Conservation (phyloP, 495 filamentous ascomycete species). For the Choiromyces venosus region DNA sequence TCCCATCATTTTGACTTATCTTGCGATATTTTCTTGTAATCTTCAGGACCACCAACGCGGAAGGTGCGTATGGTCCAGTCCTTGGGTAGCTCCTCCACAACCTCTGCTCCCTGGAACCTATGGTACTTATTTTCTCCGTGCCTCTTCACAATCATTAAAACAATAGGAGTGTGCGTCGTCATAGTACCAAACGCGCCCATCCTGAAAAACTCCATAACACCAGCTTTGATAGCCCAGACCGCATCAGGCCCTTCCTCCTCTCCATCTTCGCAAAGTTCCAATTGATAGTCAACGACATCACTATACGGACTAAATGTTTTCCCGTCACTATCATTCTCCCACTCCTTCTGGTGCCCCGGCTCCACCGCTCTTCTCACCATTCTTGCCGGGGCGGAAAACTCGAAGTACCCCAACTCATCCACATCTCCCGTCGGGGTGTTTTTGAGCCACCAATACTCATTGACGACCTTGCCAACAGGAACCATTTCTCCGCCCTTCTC, state of each 20-base stretch:
- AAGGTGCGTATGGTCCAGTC: not conserved
- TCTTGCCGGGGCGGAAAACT: not conserved
- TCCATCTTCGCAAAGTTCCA: not conserved
- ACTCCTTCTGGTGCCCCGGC: not conserved
- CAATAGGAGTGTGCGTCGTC: not conserved
- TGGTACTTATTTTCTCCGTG: not conserved
- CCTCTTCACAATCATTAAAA: not conserved
- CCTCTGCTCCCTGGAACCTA: not conserved
- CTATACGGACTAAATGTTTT: not conserved
- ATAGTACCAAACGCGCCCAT: not conserved
- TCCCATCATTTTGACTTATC: no score
- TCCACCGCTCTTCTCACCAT: not conserved
- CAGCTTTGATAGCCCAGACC: not conserved
- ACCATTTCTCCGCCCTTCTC: not conserved
- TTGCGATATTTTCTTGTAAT: not conserved
- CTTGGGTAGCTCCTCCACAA: not conserved
- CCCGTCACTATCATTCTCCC: not conserved
- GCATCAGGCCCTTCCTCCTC: not conserved
- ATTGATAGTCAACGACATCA: not conserved
- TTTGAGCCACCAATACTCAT: not conserved
- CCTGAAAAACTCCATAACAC: not conserved
- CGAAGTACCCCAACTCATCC: constrained; percentile 1
- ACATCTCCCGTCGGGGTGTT: not conserved
- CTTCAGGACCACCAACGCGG: not conserved
- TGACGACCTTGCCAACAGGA: no score